Percentiles rank a stretch among this genome's conserved stretches.
phyloP scores from a whole-genome alignment of 2,329 filamentous ascomycete genomes.

The Penicillium sp. region DNA sequence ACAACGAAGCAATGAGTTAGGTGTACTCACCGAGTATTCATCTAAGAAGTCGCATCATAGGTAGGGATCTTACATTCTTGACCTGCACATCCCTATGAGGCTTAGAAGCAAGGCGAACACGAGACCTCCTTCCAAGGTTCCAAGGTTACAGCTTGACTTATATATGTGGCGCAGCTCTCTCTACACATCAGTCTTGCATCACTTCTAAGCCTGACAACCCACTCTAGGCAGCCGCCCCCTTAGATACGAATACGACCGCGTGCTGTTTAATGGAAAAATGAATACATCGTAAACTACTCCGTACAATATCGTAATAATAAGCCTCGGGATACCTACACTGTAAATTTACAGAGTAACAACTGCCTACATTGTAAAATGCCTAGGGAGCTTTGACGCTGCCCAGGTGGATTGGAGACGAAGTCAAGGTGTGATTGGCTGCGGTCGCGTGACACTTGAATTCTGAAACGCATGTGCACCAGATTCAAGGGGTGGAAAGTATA shows the following conservation, averaged over 20 bases:
- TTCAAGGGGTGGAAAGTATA: neutral
- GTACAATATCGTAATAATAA: neutral
- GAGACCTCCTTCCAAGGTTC: neutral
- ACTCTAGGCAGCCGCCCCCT: slow-evolving; percentile 4
- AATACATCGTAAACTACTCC: neutral
- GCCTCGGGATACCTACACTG: neutral
- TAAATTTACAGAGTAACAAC: neutral
- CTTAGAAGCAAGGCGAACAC: neutral
- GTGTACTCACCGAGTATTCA: neutral
- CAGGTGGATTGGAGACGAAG: neutral
- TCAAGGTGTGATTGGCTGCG: slow-evolving; percentile 10
- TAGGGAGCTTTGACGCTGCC: slow-evolving; percentile 8
- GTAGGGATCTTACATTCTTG: neutral
- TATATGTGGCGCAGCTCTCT: slow-evolving; percentile 8
- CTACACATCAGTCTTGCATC: slow-evolving; percentile 6
- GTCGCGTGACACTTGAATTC: slow-evolving; percentile 9
- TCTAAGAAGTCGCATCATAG: neutral
- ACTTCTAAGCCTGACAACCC: neutral
- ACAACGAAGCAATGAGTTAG: neutral
- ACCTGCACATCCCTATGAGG: neutral
- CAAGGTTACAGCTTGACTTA: neutral
- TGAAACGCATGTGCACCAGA: slow-evolving; percentile 11
- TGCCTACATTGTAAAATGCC: neutral
- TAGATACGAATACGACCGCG: slow-evolving; percentile 5
- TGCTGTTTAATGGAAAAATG: neutral